Conservation (phyloP, 352 stramenopile genomes). For the Phytophthora europaea region DNA sequence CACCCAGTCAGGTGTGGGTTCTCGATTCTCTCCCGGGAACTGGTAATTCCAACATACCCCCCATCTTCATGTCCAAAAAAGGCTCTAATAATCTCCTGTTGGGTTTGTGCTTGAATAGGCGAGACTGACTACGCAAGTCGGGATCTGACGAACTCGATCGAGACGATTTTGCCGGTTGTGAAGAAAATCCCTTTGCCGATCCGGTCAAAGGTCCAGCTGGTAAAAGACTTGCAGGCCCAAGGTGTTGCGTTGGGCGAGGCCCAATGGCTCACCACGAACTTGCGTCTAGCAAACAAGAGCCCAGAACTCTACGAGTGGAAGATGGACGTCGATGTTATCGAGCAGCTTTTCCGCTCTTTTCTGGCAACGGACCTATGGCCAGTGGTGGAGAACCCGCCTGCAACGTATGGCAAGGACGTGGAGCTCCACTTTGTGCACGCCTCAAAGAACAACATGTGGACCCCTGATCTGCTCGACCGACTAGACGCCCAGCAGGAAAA, state of each 20-base stretch:
- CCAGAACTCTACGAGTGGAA: conserved; percentile 85
- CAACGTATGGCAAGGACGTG: conserved; percentile 43
- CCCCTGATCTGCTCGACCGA: conserved; percentile 45
- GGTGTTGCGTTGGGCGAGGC: conserved; percentile 73
- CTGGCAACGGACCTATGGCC: conserved; percentile 76
- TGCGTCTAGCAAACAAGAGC: conserved; percentile 56
- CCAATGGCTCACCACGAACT: conserved; percentile 87
- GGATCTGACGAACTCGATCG: conserved; percentile 73
- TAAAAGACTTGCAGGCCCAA: conserved; percentile 69
- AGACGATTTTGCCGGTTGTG: conserved; percentile 72
- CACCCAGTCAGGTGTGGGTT: conserved; percentile 73
- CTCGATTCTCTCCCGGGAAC: conserved; percentile 79
- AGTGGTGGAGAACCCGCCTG: conserved; percentile 49
- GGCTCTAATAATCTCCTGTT: no score
- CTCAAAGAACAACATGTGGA: conserved; percentile 86
- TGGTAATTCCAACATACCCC: conserved; percentile 33
- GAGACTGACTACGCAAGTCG: conserved; percentile 73
- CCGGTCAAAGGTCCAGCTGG: conserved; percentile 70
- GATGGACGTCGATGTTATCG: conserved; percentile 81
- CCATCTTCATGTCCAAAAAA: no score
- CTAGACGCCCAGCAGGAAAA: conserved; percentile 57
- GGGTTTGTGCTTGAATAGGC: conserved; percentile 23
- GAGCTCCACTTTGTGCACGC: conserved; percentile 85
- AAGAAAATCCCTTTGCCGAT: conserved; percentile 84
- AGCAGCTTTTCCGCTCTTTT: conserved; percentile 80